These are phyloP conservation scores for Tetracladium setigerum DNA, from an alignment of 495 filamentous ascomycete genomes.

Conservation along the genomic window DNA sequence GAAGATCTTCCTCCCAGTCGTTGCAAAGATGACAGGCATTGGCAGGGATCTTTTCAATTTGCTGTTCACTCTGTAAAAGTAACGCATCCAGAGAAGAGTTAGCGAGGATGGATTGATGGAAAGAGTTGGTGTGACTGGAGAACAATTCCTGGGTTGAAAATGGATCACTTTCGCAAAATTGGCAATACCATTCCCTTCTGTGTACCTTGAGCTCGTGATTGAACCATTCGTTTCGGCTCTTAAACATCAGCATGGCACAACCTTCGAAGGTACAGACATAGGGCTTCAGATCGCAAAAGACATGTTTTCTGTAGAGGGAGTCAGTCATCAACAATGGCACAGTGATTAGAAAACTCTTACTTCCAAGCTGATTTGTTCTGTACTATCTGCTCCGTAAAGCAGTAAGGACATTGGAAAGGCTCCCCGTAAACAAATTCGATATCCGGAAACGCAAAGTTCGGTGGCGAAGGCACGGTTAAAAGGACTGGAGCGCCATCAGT, in stretches of 20 bases:
- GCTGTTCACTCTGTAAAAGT: background rate
- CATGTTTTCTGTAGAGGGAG: constrained; percentile 1
- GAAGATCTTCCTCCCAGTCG: background rate
- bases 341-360: background rate
- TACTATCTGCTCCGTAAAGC: background rate
- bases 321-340: background rate
- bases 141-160: background rate
- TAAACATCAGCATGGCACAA: background rate
- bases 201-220: constrained; percentile 2
- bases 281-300: constrained; percentile 1
- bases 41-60: background rate
- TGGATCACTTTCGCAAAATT: background rate
- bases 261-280: constrained; percentile 3
- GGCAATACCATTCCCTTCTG: constrained; percentile 1
- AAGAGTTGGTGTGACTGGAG: background rate
- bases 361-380: background rate
- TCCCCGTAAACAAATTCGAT: background rate
- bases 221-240: background rate
- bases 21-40: background rate
- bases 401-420: constrained; percentile 8
- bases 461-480: background rate
- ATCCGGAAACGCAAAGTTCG: background rate
- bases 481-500: background rate
- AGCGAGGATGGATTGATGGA: background rate
- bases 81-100: background rate